Evolutionary conservation across 352 stramenopile genomes (phyloP).

Genomic region (Phytopythium chamaehyphon): DNA sequence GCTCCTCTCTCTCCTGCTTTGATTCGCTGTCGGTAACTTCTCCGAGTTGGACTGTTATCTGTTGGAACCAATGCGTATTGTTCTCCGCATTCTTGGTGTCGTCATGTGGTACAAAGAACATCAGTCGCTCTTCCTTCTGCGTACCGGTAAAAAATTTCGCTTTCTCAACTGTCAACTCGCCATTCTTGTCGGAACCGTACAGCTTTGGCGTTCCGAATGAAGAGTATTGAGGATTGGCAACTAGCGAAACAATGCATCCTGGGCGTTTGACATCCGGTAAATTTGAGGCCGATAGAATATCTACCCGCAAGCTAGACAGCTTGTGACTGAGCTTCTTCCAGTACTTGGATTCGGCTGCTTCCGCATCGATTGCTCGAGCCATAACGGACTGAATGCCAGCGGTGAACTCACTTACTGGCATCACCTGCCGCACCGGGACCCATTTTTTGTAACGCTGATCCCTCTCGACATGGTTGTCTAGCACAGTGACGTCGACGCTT

Average conservation of each 20-base stretch:
- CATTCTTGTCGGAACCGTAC: constrained; percentile 13
- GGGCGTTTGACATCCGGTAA: constrained; percentile 25
- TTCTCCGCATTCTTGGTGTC: constrained; percentile 4
- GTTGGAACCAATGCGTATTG: constrained; percentile 26
- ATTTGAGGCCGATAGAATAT: constrained; percentile 43
- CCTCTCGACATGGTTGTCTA: constrained; percentile 4
- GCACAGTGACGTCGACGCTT: constrained; percentile 46
- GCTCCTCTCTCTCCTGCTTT: constrained; percentile 11
- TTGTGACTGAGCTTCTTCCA: constrained; percentile 28
- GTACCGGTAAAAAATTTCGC: constrained; percentile 10
- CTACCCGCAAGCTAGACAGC: constrained; percentile 34
- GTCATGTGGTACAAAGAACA: constrained; percentile 14
- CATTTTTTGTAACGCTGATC: constrained; percentile 20
- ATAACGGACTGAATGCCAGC: constrained; percentile 26
- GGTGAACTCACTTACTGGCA: constrained; percentile 44
- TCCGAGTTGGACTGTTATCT: constrained; percentile 21
- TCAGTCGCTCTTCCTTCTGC: constrained; percentile 8
- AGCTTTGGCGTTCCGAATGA: constrained; percentile 2
- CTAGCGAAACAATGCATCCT: constrained; percentile 40
- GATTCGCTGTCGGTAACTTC: constrained; percentile 3
- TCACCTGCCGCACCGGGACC: constrained; percentile 22
- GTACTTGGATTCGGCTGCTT: neutral
- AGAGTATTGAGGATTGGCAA: constrained; percentile 24
- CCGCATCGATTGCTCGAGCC: constrained; percentile 24
- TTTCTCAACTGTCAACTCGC: constrained; percentile 21